Conservation (phyloP, 345 rosid species). For the Murraya koenigii region DNA sequence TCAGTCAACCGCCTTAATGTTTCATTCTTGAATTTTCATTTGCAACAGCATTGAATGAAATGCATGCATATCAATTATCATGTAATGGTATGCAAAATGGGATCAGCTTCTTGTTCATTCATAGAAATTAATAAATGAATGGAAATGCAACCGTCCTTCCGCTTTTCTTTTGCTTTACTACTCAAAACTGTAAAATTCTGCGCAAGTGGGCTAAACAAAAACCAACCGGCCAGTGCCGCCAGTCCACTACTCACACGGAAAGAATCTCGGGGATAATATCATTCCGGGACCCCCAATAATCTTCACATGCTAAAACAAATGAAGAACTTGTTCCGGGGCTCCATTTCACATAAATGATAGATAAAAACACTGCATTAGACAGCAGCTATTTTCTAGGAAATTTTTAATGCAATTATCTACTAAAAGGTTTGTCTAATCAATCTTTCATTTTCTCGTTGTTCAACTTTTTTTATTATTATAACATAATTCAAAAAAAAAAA, state of each 20-base stretch:
- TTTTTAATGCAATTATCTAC: background rate
- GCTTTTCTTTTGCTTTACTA: background rate
- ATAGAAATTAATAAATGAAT: background rate
- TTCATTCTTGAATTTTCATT: too few relatives aligned
- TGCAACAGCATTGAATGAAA: background rate
- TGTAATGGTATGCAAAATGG: too few relatives aligned
- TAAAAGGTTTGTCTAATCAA: background rate
- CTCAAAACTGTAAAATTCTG: background rate
- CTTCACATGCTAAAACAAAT: constrained; percentile 5
- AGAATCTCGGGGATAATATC: constrained; percentile 17
- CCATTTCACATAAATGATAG: background rate
- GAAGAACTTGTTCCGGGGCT: background rate
- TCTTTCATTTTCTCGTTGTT: background rate
- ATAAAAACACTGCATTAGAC: background rate
- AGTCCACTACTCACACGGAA: background rate
- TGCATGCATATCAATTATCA: background rate
- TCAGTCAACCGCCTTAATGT: too few relatives aligned
- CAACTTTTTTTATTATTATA: too few relatives aligned
- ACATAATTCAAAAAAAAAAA: too few relatives aligned
- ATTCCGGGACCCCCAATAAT: background rate
- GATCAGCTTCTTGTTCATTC: background rate
- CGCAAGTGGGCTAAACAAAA: constrained; percentile 3
- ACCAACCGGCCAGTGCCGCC: background rate
- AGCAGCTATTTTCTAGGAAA: background rate
- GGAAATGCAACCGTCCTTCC: background rate